Evolutionary conservation across 2,329 filamentous ascomycete genomes (phyloP), one percentile per base, ranked within the genome.

Genomic region (Exophiala dermatitidis): DNA sequence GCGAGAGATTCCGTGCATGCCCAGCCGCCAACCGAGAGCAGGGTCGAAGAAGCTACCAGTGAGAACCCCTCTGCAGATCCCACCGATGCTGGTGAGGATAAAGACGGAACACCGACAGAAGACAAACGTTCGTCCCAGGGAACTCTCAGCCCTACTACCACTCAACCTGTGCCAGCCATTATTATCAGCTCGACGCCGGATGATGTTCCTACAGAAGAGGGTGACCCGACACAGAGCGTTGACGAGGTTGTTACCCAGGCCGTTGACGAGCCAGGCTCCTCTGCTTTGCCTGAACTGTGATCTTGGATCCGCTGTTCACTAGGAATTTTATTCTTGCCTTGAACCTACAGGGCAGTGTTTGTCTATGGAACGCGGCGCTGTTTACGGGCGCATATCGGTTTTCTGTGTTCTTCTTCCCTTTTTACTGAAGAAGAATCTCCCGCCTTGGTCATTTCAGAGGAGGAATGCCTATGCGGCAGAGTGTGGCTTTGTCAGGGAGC

Each of bases 171-270:
- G 10, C 62, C 62, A 4, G 57, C 55, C 12, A 64, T 64, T 44
- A 54, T 64, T 19, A 60, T 64, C 46, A 62, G 60, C 54, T 57
- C 62, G 26, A 63, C 62, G 38, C 55, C 53, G 40, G 60, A 62
- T 40, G 60, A 62, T 30, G 57, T 56, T 29, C 33, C 44, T 12
- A 26, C 38, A 26, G 12, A 47, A 28, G 30, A 43, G 30, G 34
- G 19, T 38, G 48, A 30, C 26, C 34, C 9, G 26, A 19, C 28
- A 5, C 40, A 55, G 34, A 32, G 44, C 5, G 44, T 46, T 45
- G 38, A 46, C 36, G 45, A 46, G 5, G 12, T 38, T 38, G 51
- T 12, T 41, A 26, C 38, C 19, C 19, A 19, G 19, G 19, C 19
- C 19, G 19, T 19, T 19, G 19, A 19, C 19, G 19, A 19, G 19